Evolutionary conservation across 495 filamentous ascomycete species (phyloP), one percentile per base, ranked within the genome.

Genomic region (Aspergillus hancockii): DNA sequence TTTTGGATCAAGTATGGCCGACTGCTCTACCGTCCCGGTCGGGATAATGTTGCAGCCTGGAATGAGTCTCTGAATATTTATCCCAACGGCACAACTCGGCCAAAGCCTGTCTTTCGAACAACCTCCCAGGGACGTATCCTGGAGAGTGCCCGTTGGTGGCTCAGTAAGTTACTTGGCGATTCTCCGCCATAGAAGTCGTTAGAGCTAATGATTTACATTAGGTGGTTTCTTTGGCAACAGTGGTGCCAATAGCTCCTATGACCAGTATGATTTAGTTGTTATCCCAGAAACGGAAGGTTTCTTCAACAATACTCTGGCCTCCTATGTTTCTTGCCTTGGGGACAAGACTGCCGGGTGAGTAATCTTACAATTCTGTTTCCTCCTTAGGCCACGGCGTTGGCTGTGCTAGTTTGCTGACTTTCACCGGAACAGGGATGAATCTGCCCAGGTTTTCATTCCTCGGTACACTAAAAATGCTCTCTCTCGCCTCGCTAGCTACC

Each of bases 1-100:
- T 80, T 82, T 60, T 83, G 81, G 82, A 77, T 75, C 57, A 64
- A 73, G 19, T 85, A 85, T 53, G 81, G 81, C 7, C 70, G 81
- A 31, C 67, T 75, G 13, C 59, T 84, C 19, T 83, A 78, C 60
- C 77, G 76, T 34, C 77, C 81, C 14, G 65, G 69, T 4, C 38
- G 62, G 18, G 77, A 71, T 13, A 19, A 45, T 19, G 68, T 79
- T 31, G 61, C 76, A 0, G 58, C 66, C 4, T 85, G 80, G 70
- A 73, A 80, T 55, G 62, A 70, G 14, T 74, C 68, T 30, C 45
- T 77, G 54, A 77, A 75, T 59, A 64, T 71, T 25, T 79, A 67
- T 60, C 63, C 71, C 0, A 81, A 83, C 66, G 79, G 75, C 8
- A 81, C 77, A 13, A 60, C 67, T 2, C 68, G 77, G 4, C 65